A percentile compares a stretch with the other conserved stretches of the same genome.
These are phyloP conservation scores for Ophioceras dolichostomum DNA, from an alignment of 2,329 filamentous ascomycete genomes.

Conservation along the genomic window DNA sequence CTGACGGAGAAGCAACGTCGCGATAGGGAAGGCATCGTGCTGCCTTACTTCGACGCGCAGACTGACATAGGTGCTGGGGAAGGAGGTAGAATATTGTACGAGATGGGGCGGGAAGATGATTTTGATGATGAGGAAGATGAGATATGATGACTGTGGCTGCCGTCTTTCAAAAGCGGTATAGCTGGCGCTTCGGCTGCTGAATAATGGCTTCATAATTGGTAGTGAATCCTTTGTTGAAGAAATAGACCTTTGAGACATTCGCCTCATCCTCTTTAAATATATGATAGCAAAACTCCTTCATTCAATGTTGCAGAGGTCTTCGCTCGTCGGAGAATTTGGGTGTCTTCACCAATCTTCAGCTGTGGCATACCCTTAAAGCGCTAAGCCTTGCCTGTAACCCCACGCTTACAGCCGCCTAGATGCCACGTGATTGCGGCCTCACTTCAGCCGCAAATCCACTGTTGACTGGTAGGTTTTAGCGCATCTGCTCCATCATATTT, in stretches of 20 bases:
- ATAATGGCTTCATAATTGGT: no score
- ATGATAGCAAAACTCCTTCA: no score
- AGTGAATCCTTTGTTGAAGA: no score
- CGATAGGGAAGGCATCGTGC: slow-evolving; percentile 77
- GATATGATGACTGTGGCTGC: no score
- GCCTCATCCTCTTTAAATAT: no score
- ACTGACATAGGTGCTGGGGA: slow-evolving; percentile 66
- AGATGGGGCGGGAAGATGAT: slow-evolving; percentile 93
- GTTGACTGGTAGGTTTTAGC: neutral
- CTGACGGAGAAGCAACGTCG: slow-evolving; percentile 83
- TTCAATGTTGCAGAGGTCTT: neutral
- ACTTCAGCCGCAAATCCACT: neutral
- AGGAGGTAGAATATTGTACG: slow-evolving; percentile 87
- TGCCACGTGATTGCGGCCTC: neutral
- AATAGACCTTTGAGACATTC: no score
- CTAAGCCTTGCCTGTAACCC: neutral
- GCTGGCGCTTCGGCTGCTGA: neutral
- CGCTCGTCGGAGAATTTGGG: neutral
- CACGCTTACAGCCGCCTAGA: neutral
- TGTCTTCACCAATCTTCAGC: neutral
- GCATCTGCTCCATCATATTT: no score
- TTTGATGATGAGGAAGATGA: slow-evolving; percentile 65
- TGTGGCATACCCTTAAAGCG: neutral
- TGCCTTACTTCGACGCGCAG: slow-evolving; percentile 97
- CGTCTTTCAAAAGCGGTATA: no score